phyloP scores from a whole-genome alignment of 148 eudicot genomes.

The Cornus kousa region DNA sequence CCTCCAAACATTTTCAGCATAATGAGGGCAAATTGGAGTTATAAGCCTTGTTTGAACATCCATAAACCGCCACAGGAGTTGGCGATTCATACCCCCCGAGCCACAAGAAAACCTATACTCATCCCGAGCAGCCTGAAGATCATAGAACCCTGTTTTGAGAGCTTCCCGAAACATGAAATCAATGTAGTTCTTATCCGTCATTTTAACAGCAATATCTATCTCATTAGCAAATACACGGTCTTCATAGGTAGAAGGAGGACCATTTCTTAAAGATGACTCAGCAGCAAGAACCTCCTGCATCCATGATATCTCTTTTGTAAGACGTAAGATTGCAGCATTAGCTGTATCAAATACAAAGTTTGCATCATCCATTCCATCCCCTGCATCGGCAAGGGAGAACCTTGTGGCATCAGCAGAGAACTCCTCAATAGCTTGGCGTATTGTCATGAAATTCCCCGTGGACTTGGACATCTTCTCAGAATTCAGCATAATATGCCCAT shows the following conservation, averaged over 20 bases:
- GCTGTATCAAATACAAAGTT: constrained; percentile 93
- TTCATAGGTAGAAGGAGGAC: constrained; percentile 61
- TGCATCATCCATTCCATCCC: constrained; percentile 97
- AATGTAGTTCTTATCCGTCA: constrained; percentile 63
- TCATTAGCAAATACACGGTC: constrained; percentile 89
- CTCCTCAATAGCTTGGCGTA: constrained; percentile 72
- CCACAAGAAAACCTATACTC: constrained; percentile 90
- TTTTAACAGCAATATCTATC: constrained; percentile 63
- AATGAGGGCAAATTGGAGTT: constrained; percentile 89
- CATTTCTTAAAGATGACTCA: constrained; percentile 53
- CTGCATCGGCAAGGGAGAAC: constrained; percentile 91
- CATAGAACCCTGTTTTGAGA: constrained; percentile 82
- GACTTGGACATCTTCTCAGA: constrained; percentile 98
- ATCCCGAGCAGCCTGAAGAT: constrained; percentile 81
- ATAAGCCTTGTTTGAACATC: constrained; percentile 82
- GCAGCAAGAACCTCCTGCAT: constrained; percentile 76
- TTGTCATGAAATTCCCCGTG: constrained; percentile 82
- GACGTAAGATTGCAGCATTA: constrained; percentile 84
- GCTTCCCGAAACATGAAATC: constrained; percentile 75
- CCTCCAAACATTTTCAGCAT: constrained; percentile 80
- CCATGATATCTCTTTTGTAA: constrained; percentile 83
- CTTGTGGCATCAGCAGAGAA: constrained; percentile 87
- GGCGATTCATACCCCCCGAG: constrained; percentile 65
- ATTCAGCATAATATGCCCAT: constrained; percentile 85
- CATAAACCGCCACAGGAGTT: constrained; percentile 68